Base-by-base conservation (phyloP, 2,329 filamentous ascomycete genomes). In the Pestalotiopsis sp. region DNA sequence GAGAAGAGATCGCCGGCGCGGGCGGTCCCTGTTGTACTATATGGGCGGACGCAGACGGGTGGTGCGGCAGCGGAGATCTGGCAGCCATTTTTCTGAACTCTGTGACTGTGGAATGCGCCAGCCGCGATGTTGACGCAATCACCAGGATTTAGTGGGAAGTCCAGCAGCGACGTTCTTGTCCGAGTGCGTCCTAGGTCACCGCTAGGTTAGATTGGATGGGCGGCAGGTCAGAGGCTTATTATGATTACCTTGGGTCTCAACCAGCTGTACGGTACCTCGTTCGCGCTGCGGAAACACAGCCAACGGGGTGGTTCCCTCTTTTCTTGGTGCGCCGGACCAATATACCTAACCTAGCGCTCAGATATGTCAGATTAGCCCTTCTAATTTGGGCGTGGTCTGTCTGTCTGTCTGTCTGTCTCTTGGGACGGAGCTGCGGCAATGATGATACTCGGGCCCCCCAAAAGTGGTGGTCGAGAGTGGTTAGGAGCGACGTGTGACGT, bases 121-220 rank as follows among this genome's bases (percentile, higher is more conserved):
- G 31, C 23, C 52, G 64, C n/a, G n/a, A 56, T 67, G 59, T 67
- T 67, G 66, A 67, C 66, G 66, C 66, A 67, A 67, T 67, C 58
- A 31, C 58, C 61, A 49, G 61, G 59, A 56, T 31, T 67, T 67
- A 67, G 65, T 52, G 39, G 23, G 23, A 12, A 61, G 45, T 27
- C 64, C 11, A 31, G 25, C 39, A 20, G 27, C 36, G 63, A 58
- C 41, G n/a, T 36, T 45, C 63, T 58, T 56, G 45, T 6, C 27
- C 45, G 41, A 45, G 63, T 49, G 20, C 41, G 63, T 66, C 45
- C 52, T 66, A 66, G 63, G 41, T 4, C 12, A 45, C 12, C 17
- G 45, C 11, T 52, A 52, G 45, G 45, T 52, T 52, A 52, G 45
- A 52, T 52, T 52, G 45, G 45, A 52, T 20, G 45, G 45, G 45